These are phyloP conservation scores for Zea luxurians DNA, from an alignment of 176 grass and related monocot species.

Conservation along the genomic window DNA sequence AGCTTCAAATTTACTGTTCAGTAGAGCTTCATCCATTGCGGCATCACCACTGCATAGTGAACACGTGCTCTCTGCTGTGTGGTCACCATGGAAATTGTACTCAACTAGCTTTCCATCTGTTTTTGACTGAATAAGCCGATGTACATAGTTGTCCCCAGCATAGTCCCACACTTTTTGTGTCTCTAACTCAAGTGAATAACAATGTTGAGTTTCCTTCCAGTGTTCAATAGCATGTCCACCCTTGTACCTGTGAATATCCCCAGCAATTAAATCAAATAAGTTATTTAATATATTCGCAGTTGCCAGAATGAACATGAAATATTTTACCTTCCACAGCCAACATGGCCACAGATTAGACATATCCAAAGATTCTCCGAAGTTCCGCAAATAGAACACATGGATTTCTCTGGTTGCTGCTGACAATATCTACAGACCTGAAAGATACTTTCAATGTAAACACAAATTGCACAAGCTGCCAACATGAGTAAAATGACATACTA, in stretches of 20 bases:
- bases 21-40: conserved; percentile 70
- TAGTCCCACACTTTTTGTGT: conserved; percentile 99
- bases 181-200: conserved; percentile 95
- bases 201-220: conserved; percentile 93
- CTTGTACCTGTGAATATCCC: conserved; percentile 60
- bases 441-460: conserved; percentile 42
- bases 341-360: conserved; percentile 90
- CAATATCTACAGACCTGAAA: conserved; percentile 93
- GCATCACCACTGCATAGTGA: conserved; percentile 54
- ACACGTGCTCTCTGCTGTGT: conserved; percentile 44
- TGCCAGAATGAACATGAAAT: conserved; percentile 22
- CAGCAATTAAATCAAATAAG: conserved; percentile 30
- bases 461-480: background rate
- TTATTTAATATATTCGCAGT: conserved; percentile 22
- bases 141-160: conserved; percentile 95
- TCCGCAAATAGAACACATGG: conserved; percentile 85
- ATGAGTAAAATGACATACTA: conserved; percentile 5
- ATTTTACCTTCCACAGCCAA: conserved; percentile 94
- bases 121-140: conserved; percentile 97
- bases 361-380: conserved; percentile 92
- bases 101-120: conserved; percentile 86
- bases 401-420: conserved; percentile 90
- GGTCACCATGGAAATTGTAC: conserved; percentile 60
- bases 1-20: conserved; percentile 92
- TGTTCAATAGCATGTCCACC: conserved; percentile 84